Evolutionary conservation across 352 stramenopile genomes (phyloP).

Genomic region (Globisporangium carolinianum): DNA sequence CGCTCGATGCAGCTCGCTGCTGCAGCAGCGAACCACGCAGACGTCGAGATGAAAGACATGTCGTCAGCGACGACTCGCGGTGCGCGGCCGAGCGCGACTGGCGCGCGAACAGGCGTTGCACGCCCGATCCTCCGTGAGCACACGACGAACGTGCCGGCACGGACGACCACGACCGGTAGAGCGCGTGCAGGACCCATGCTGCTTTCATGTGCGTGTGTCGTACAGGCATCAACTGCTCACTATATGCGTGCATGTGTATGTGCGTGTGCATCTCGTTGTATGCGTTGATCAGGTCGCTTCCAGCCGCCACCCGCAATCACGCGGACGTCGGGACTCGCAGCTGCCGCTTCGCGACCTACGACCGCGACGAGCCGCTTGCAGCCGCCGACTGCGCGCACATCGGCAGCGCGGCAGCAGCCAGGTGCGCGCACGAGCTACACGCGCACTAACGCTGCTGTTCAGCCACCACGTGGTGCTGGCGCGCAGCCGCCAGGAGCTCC

Average conservation of each 20-base stretch:
- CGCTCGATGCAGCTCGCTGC: constrained; percentile 3
- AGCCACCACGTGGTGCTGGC: background rate
- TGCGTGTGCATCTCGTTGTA: background rate
- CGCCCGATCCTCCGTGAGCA: constrained; percentile 10
- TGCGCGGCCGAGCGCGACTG: no score
- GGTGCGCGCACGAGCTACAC: background rate
- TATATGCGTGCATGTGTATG: background rate
- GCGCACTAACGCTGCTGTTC: background rate
- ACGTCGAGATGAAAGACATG: constrained; percentile 16
- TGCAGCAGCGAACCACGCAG: constrained; percentile 3
- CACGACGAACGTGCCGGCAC: constrained; percentile 5
- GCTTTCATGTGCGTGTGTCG: background rate
- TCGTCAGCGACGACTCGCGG: background rate
- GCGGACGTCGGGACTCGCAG: background rate
- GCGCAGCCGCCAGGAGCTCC: constrained; percentile 16
- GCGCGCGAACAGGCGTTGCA: background rate
- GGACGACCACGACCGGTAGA: background rate
- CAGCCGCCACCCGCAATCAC: constrained; percentile 1
- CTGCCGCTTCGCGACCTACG: background rate
- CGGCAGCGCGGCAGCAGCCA: background rate
- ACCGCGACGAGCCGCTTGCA: background rate
- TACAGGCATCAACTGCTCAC: background rate
- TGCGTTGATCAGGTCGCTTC: constrained; percentile 3
- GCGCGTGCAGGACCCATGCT: no score
- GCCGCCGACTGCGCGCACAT: background rate